Conservation (phyloP, 257 asterid species). For the Oldenlandia corymbosa region DNA sequence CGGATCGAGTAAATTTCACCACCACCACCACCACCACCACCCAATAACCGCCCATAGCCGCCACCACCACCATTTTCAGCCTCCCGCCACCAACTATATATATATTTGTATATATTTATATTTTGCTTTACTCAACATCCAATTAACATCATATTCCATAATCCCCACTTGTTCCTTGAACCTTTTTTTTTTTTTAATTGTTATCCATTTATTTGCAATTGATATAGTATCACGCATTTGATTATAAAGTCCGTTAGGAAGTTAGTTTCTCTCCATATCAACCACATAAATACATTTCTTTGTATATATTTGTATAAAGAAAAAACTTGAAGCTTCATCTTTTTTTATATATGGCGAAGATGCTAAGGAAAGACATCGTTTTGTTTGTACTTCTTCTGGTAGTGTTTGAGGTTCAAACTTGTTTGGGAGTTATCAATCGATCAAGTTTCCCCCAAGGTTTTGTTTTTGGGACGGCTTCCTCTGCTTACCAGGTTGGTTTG, state of each 20-base stretch:
- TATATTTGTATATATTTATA: background rate
- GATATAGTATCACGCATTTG: background rate
- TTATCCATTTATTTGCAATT: background rate
- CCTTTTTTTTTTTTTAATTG: background rate
- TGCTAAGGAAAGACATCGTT: slow-evolving; percentile 16
- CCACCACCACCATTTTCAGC: slow-evolving; percentile 7
- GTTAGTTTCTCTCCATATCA: background rate
- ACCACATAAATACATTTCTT: too few relatives aligned
- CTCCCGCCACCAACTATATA: background rate
- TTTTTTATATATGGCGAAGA: slow-evolving; percentile 13
- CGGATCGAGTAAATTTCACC: too few relatives aligned
- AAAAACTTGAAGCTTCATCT: background rate
- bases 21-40: slow-evolving; percentile 3
- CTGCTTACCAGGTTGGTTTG: slow-evolving; percentile 84
- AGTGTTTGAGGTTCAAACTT: slow-evolving; percentile 23
- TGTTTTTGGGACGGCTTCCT: slow-evolving; percentile 89
- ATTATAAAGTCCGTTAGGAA: background rate
- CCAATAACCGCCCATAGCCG: slow-evolving; percentile 8
- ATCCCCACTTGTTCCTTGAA: background rate
- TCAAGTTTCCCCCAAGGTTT: slow-evolving; percentile 68
- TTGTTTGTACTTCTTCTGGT: slow-evolving; percentile 21
- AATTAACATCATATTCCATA: background rate
- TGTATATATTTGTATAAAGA: too few relatives aligned
- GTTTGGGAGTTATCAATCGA: slow-evolving; percentile 43
- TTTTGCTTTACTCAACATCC: slow-evolving; percentile 17